Evolutionary conservation across 2,329 filamentous ascomycete species (phyloP), one percentile per base, ranked within the genome.

Genomic region (Leptographium procerum): DNA sequence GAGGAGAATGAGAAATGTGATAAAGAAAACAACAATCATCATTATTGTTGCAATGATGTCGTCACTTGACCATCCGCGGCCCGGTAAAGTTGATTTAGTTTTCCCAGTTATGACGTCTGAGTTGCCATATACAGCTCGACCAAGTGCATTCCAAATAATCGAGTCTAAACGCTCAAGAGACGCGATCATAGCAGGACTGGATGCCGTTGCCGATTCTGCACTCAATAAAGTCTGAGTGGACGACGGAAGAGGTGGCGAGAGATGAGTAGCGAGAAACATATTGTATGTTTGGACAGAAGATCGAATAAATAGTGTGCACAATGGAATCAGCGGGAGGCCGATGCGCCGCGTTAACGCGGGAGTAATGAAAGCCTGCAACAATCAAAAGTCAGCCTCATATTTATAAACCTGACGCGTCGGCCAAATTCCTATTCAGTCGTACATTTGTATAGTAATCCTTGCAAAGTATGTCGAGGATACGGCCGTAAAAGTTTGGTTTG

Each of bases 401-500:
- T 11, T 6, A 14, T 4, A 16, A n/a, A n/a, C n/a, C n/a, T n/a
- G n/a, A n/a, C n/a, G n/a, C n/a, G n/a, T n/a, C n/a, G n/a, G n/a
- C n/a, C n/a, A n/a, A n/a, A n/a, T n/a, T n/a, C n/a, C n/a, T n/a
- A n/a, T n/a, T n/a, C n/a, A 43, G 22, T 9, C 3, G n/a, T 69
- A 88, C 87, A 69, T 96, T 92, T 1, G 91, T 92, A 69, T 99
- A 99, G 72, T 99, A 99, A 70, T 99, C 94, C 71, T 97, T 97
- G 64, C 91, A 91, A 9, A 99, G 75, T 5, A 99, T 89, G 68
- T 99, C 95, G 19, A 97, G 80, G 68, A 94, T 96, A 28, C 91
- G 84, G 56, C 84, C 82, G 70, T 99, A 99, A 58, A 99, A 88
- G 8, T 82, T 83, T 3, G 94, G 94, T 63, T 94, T 92, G 64